Conservation (phyloP, 495 filamentous ascomycete species). For the Podospora bellae-mahoneyi region DNA sequence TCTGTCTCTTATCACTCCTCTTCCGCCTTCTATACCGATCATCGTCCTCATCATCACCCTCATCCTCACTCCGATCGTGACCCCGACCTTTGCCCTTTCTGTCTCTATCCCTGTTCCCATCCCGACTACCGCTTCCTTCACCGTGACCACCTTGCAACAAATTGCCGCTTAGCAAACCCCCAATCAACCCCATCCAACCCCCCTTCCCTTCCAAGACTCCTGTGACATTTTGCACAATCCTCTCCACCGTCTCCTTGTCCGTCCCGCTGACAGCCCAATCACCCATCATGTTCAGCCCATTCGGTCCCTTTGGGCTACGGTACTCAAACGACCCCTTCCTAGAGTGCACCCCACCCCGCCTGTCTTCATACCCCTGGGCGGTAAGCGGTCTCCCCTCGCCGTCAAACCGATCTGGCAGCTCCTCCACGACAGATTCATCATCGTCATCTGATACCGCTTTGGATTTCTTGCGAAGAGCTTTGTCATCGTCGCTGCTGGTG, state of each 20-base stretch:
- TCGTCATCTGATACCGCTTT: slow-evolving; percentile 23
- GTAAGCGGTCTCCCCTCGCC: slow-evolving; percentile 51
- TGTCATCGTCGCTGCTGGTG: not conserved
- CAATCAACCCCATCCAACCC: slow-evolving; percentile 30
- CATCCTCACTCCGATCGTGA: slow-evolving; percentile 3
- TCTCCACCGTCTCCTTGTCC: slow-evolving; percentile 32
- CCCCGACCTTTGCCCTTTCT: not conserved
- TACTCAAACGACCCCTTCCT: slow-evolving; percentile 34
- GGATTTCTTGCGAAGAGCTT: slow-evolving; percentile 19
- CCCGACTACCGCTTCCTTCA: slow-evolving; percentile 8
- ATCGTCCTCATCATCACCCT: slow-evolving; percentile 5
- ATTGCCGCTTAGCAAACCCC: slow-evolving; percentile 28
- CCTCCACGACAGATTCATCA: slow-evolving; percentile 40
- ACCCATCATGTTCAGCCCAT: slow-evolving; percentile 23
- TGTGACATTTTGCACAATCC: slow-evolving; percentile 33
- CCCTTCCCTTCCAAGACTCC: slow-evolving; percentile 33
- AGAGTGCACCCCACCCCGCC: slow-evolving; percentile 13
- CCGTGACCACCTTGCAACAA: slow-evolving; percentile 21
- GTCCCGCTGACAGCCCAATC: slow-evolving; percentile 33
- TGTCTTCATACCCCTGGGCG: not conserved
- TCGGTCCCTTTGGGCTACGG: slow-evolving; percentile 15
- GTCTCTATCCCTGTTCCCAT: slow-evolving; percentile 7
- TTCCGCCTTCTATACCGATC: slow-evolving; percentile 4
- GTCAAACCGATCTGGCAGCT: slow-evolving; percentile 66
- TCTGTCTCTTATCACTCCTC: not conserved